Evolutionary conservation across 306 rosid species (phyloP).

Genomic region (Rosa multiflora): DNA sequence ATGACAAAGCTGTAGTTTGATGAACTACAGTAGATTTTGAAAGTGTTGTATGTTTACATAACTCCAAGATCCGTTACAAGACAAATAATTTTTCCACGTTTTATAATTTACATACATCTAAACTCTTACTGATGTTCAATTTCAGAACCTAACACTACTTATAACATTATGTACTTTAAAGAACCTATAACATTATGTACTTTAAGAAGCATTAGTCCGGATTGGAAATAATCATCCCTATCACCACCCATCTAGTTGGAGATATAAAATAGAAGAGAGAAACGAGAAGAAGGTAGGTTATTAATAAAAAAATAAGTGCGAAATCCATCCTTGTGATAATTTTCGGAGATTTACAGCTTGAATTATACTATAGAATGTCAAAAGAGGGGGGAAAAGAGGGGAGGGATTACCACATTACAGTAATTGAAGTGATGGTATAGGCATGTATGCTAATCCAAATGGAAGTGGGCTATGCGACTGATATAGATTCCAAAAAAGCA

Average conservation of each 20-base stretch:
- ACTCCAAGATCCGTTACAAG: neutral
- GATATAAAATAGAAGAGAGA: neutral
- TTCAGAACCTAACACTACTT: neutral
- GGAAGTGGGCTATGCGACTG: slow-evolving; percentile 46
- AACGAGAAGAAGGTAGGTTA: neutral
- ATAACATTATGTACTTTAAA: neutral
- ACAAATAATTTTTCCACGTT: neutral
- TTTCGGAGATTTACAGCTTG: slow-evolving; percentile 11
- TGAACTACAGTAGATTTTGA: neutral
- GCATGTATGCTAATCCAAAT: slow-evolving; percentile 2
- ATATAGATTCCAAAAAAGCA: slow-evolving; percentile 55
- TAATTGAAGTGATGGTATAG: neutral
- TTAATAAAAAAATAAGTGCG: neutral
- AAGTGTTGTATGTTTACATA: neutral
- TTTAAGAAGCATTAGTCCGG: neutral
- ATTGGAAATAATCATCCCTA: neutral
- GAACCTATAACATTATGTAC: neutral
- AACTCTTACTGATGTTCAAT: neutral
- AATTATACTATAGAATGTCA: slow-evolving; percentile 1
- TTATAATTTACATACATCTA: neutral
- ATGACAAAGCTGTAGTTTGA: neutral
- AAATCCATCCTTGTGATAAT: neutral
- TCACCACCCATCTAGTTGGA: neutral
- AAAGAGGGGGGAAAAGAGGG: neutral
- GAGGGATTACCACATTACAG: neutral